These are phyloP conservation scores for Didymosphaeria variabile DNA, from an alignment of 2,329 filamentous ascomycete species.

Conservation along the genomic window DNA sequence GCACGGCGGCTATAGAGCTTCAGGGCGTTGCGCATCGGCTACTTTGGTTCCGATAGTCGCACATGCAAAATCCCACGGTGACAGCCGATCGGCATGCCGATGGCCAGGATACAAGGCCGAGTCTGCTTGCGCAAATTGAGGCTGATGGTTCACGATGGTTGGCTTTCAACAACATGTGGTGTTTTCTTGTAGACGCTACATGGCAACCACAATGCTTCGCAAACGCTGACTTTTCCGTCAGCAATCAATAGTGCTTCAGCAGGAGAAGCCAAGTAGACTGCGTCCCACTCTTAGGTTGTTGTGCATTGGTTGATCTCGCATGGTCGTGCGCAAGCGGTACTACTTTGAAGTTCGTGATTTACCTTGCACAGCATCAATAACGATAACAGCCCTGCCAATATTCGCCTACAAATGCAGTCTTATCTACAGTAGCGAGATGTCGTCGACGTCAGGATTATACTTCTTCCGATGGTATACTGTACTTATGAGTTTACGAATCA, in stretches of 20 bases:
- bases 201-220: background rate
- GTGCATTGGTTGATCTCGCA: background rate
- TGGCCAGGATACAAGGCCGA: background rate
- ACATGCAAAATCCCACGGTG: background rate
- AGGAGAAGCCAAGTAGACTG: background rate
- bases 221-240: background rate
- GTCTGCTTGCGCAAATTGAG: background rate
- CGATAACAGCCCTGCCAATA: constrained; percentile 9
- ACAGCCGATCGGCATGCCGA: constrained; percentile 1
- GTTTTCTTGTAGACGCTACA: background rate
- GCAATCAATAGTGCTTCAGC: background rate
- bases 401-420: background rate
- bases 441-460: constrained; percentile 10
- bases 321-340: constrained; percentile 1
- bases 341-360: constrained; percentile 5
- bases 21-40: background rate
- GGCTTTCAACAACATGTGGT: background rate
- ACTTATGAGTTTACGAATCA: background rate
- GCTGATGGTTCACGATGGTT: no score
- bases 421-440: constrained; percentile 3
- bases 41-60: constrained; percentile 1
- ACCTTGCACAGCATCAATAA: constrained; percentile 8
- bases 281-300: background rate
- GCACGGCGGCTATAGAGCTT: constrained; percentile 3
- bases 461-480: background rate